phyloP scores from a whole-genome alignment of 2,329 filamentous ascomycete species.

The Colletotrichum endophyticum region DNA sequence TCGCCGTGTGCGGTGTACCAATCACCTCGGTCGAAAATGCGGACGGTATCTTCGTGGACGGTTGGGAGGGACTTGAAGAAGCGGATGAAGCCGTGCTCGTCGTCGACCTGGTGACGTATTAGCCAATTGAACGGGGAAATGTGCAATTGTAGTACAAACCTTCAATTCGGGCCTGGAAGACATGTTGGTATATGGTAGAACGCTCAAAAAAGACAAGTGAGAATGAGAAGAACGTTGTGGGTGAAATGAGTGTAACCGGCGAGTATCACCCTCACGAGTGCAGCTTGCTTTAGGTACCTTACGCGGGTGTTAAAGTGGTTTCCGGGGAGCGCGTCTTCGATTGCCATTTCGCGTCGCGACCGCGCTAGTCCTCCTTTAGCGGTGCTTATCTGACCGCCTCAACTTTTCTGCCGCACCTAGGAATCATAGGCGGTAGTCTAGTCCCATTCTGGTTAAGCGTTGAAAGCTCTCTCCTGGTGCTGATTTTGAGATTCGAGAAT shows the following conservation, averaged over 20 bases:
- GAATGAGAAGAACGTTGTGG: neutral
- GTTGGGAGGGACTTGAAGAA: slow-evolving; percentile 88
- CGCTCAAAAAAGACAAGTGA: neutral
- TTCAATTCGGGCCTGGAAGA: slow-evolving; percentile 75
- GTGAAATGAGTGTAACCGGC: neutral
- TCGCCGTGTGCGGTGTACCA: slow-evolving; percentile 95
- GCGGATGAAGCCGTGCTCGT: slow-evolving; percentile 95
- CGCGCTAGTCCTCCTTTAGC: neutral
- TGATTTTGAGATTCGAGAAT: neutral
- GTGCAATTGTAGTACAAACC: slow-evolving; percentile 42
- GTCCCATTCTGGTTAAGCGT: neutral
- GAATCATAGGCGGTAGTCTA: neutral
- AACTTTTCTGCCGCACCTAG: neutral
- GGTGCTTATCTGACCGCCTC: neutral
- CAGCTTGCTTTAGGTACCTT: neutral
- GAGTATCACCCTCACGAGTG: neutral
- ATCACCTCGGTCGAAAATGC: slow-evolving; percentile 92
- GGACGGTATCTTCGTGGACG: slow-evolving; percentile 75
- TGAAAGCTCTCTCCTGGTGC: neutral
- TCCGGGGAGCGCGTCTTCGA: slow-evolving; percentile 8
- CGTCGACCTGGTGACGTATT: slow-evolving; percentile 72
- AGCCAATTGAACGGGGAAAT: neutral
- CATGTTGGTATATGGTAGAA: slow-evolving; percentile 50
- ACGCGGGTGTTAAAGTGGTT: slow-evolving; percentile 10
- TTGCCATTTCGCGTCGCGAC: slow-evolving; percentile 19